Evolutionary conservation across 208 protist genomes (phyloP).

Genomic region (Acanthamoeba sp.): DNA sequence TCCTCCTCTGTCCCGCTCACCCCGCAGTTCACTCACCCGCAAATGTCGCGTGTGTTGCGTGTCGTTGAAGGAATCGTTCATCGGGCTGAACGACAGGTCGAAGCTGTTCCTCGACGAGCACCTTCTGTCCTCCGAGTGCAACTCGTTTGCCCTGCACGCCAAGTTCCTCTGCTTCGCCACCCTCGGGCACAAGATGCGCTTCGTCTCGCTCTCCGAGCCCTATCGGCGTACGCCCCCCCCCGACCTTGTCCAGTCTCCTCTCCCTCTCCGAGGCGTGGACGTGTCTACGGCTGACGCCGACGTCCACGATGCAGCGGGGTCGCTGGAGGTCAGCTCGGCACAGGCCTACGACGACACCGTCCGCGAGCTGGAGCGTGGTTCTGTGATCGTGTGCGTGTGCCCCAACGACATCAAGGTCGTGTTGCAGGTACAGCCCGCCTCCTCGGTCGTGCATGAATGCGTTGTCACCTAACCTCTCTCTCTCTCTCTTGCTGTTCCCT

Average conservation of each 20-base stretch:
- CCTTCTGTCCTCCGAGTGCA: conserved; percentile 80
- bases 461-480: background rate
- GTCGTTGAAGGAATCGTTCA: conserved; percentile 43
- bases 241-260: background rate
- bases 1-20: background rate
- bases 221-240: background rate
- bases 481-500: background rate
- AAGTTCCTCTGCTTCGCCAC: conserved; percentile 84
- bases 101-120: conserved; percentile 77
- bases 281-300: too few relatives aligned
- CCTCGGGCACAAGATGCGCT: conserved; percentile 79
- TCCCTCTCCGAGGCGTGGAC: too few relatives aligned
- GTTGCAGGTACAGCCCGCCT: conserved; percentile 69
- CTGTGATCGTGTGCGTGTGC: conserved; percentile 77
- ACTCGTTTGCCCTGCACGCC: conserved; percentile 82
- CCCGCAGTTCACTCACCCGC: background rate
- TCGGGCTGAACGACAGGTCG: conserved; percentile 79
- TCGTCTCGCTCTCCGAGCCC: conserved; percentile 70
- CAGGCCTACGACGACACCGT: conserved; percentile 56
- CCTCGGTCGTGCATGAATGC: background rate
- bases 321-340: background rate
- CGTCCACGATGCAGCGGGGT: background rate
- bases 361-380: conserved; percentile 84
- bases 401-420: conserved; percentile 77
- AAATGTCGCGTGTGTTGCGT: background rate